Conservation (phyloP, 352 stramenopile species). For the Pythium chondricola region DNA sequence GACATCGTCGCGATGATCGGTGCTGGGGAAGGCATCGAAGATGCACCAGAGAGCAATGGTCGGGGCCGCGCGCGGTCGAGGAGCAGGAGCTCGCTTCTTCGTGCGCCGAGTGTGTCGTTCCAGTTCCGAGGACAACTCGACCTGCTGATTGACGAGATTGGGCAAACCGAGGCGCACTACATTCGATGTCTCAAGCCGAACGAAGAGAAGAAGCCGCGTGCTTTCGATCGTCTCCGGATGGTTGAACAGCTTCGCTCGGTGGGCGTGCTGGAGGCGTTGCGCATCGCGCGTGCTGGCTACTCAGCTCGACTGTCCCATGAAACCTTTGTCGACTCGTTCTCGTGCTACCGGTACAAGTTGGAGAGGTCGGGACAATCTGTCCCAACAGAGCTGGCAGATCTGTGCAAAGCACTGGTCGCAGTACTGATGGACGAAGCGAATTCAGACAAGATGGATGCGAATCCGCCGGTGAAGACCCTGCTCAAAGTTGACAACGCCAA, state of each 20-base stretch:
- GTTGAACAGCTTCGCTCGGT: conserved; percentile 97
- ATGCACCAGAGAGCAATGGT: conserved; percentile 12
- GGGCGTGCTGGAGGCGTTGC: conserved; percentile 94
- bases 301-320: conserved; percentile 91
- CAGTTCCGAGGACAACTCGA: conserved; percentile 94
- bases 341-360: conserved; percentile 44
- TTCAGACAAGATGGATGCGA: background rate
- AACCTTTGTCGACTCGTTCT: conserved; percentile 85
- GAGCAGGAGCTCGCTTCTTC: conserved; percentile 38
- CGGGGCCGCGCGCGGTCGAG: conserved; percentile 8
- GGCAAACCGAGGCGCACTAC: conserved; percentile 95
- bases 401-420: conserved; percentile 20
- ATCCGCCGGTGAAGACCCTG: conserved; percentile 16
- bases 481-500: conserved; percentile 19
- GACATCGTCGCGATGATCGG: conserved; percentile 56
- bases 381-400: conserved; percentile 4
- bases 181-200: conserved; percentile 99
- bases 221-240: conserved; percentile 83
- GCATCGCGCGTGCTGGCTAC: conserved; percentile 94
- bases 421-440: conserved; percentile 19
- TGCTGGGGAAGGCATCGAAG: conserved; percentile 43
- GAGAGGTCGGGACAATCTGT: conserved; percentile 2
- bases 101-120: conserved; percentile 73
- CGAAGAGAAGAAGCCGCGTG: conserved; percentile 69
- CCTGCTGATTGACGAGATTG: conserved; percentile 91